Evolutionary conservation across 2,329 filamentous ascomycete species (phyloP).

Genomic region (Fusarium domesticum): DNA sequence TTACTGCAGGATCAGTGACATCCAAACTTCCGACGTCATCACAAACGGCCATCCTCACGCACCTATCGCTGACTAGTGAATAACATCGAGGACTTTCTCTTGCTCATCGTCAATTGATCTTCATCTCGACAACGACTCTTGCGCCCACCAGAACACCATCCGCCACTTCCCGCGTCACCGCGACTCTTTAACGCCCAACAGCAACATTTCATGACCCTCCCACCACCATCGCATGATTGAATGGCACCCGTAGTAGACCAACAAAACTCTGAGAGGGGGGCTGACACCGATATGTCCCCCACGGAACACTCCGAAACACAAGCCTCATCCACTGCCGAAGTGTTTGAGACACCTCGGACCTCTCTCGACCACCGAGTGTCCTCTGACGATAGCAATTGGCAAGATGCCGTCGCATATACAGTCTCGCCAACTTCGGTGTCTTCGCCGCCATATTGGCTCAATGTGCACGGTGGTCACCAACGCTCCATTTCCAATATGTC

Average conservation of each 20-base stretch:
- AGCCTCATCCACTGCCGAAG: conserved; percentile 13
- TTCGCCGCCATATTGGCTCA: conserved; percentile 47
- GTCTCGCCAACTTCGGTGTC: conserved; percentile 32
- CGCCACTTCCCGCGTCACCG: too few relatives aligned
- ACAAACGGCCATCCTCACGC: too few relatives aligned
- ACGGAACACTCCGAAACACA: conserved; percentile 17
- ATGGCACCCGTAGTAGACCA: conserved; percentile 35
- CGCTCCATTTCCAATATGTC: conserved; percentile 46
- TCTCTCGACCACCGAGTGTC: conserved; percentile 20
- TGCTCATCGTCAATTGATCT: too few relatives aligned
- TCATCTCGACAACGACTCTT: too few relatives aligned
- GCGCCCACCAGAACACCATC: too few relatives aligned
- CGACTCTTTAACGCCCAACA: conserved; percentile 1
- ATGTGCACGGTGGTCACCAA: conserved; percentile 32
- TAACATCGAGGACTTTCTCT: too few relatives aligned
- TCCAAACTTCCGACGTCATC: too few relatives aligned
- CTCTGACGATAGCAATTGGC: conserved; percentile 11
- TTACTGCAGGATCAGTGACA: too few relatives aligned
- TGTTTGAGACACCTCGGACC: conserved; percentile 29
- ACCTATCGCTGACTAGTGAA: too few relatives aligned
- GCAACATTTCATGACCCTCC: conserved; percentile 9
- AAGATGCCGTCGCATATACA: conserved; percentile 24
- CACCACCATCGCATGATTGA: conserved; percentile 29
- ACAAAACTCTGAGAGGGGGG: conserved; percentile 21
- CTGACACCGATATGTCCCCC: conserved; percentile 18